phyloP scores from a whole-genome alignment of 768 basidiomycete genomes.

The Hemileccinum impolitum region DNA sequence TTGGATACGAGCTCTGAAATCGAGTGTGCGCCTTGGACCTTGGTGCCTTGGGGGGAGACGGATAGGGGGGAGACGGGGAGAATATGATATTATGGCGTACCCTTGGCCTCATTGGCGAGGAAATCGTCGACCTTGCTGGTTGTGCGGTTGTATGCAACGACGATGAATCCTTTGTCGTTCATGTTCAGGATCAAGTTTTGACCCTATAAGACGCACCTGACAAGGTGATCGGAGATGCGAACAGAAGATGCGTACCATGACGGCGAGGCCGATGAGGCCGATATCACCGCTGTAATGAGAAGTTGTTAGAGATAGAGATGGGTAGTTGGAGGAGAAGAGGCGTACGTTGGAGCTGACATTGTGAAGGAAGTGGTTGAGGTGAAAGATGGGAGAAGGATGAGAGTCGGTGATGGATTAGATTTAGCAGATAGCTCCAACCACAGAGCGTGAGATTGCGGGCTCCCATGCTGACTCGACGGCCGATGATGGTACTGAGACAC shows the following conservation, averaged over 20 bases:
- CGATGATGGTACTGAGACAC: neutral
- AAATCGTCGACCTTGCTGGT: conserved; percentile 94
- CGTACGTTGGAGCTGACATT: conserved; percentile 52
- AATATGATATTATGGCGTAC: conserved; percentile 45
- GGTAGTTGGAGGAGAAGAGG: conserved; percentile 20
- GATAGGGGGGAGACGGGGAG: conserved; percentile 17
- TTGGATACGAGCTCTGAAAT: conserved; percentile 87
- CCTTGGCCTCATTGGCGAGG: conserved; percentile 97
- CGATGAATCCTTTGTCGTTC: conserved; percentile 99
- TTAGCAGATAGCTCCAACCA: neutral
- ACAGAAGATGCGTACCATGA: conserved; percentile 68
- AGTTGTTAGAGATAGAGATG: conserved; percentile 20
- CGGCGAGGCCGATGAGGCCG: conserved; percentile 97
- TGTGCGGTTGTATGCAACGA: conserved; percentile 97
- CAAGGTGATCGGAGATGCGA: conserved; percentile 11
- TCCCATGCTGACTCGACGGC: neutral
- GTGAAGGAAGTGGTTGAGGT: conserved; percentile 29
- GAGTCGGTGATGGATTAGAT: conserved; percentile 26
- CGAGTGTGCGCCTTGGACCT: conserved; percentile 92
- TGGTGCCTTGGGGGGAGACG: conserved; percentile 64
- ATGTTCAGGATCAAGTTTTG: conserved; percentile 98
- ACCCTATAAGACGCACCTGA: conserved; percentile 48
- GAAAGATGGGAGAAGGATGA: conserved; percentile 34
- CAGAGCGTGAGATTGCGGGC: conserved; percentile 17
- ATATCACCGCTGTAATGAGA: conserved; percentile 76